Conservation (phyloP, 2,329 filamentous ascomycete genomes). For the Epichloe amarillans region DNA sequence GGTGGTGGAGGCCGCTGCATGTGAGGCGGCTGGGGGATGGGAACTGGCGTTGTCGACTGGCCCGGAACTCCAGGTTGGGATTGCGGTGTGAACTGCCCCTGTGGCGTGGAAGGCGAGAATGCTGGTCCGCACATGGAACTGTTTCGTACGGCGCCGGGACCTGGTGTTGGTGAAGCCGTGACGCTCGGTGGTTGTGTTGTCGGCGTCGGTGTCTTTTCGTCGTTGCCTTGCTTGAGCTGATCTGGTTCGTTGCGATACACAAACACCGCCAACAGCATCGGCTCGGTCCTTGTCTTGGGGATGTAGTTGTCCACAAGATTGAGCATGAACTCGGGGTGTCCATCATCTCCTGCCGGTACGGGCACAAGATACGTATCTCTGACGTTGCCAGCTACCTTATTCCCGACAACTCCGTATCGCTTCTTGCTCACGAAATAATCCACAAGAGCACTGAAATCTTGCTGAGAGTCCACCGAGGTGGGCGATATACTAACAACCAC, state of each 20-base stretch:
- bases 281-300: constrained; percentile 56
- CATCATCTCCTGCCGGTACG: constrained; percentile 55
- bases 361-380: constrained; percentile 88
- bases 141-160: constrained; percentile 25
- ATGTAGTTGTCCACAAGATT: constrained; percentile 78
- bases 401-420: constrained; percentile 76
- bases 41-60: constrained; percentile 23
- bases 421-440: constrained; percentile 75
- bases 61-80: constrained; percentile 17
- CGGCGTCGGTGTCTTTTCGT: constrained; percentile 6
- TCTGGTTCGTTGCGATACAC: constrained; percentile 57
- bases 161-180: constrained; percentile 21
- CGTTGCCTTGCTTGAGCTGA: constrained; percentile 17
- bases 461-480: constrained; percentile 44
- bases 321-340: constrained; percentile 74
- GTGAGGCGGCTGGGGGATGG: constrained; percentile 22
- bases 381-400: constrained; percentile 60
- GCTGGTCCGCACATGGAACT: constrained; percentile 35
- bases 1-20: constrained; percentile 8
- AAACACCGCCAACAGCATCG: constrained; percentile 71
- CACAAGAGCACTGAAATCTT: constrained; percentile 63
- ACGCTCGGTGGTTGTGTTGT: constrained; percentile 8
- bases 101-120: constrained; percentile 41
- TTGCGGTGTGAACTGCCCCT: constrained; percentile 18
- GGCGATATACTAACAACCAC: constrained; percentile 62